Conservation (phyloP, 1,284 basidiomycete species). For the Amylostereum areolatum region DNA sequence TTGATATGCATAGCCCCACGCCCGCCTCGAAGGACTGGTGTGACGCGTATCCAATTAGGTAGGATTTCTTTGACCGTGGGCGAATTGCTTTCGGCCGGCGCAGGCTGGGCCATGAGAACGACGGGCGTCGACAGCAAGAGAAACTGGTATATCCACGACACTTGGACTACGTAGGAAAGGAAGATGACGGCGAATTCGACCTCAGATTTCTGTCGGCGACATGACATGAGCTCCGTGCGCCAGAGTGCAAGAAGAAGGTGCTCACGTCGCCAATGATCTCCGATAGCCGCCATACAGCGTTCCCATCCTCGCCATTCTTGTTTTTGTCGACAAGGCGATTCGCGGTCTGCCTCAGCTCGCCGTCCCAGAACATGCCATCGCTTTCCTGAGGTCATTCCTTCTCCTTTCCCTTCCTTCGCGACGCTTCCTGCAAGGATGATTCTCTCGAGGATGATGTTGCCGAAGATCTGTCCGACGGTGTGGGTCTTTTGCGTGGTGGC, state of each 20-base stretch:
- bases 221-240: constrained; percentile 3
- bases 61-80: constrained; percentile 56
- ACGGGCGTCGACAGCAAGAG: constrained; percentile 64
- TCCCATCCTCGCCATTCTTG: constrained; percentile 53
- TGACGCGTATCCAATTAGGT: constrained; percentile 69
- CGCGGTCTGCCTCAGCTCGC: constrained; percentile 68
- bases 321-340: constrained; percentile 51
- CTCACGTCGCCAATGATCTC: constrained; percentile 60
- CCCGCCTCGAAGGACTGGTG: constrained; percentile 54
- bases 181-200: constrained; percentile 66
- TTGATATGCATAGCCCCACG: constrained; percentile 80
- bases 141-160: constrained; percentile 64
- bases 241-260: constrained; percentile 32
- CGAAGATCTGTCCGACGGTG: constrained; percentile 42
- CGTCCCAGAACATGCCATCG: constrained; percentile 52
- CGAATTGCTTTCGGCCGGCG: constrained; percentile 32
- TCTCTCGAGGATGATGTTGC: constrained; percentile 22
- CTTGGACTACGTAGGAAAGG: constrained; percentile 59
- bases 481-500: constrained; percentile 10
- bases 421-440: constrained; percentile 17
- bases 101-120: constrained; percentile 61
- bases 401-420: constrained; percentile 3
- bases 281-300: constrained; percentile 55
- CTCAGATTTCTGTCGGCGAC: constrained; percentile 53
- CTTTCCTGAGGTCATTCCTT: constrained; percentile 25